Evolutionary conservation across 345 rosid species (phyloP).

Genomic region (Melaleuca alternifolia): DNA sequence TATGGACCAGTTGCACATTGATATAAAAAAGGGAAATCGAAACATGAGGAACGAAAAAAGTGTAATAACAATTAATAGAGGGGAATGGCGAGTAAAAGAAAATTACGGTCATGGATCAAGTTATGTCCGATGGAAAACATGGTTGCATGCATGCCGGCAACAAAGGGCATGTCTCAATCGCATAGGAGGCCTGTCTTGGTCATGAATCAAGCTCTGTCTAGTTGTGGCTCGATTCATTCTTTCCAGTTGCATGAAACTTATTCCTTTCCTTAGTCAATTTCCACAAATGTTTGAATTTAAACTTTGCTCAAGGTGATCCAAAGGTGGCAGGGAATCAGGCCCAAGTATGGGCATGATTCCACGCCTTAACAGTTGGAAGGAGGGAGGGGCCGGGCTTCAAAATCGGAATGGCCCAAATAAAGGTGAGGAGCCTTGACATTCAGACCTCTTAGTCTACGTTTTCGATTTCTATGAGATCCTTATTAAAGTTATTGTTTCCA

Average conservation of each 20-base stretch:
- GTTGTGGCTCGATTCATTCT: no score
- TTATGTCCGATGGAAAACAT: not conserved
- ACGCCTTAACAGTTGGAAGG: not conserved
- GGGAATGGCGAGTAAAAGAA: not conserved
- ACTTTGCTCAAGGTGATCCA: no score
- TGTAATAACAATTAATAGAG: not conserved
- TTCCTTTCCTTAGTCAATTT: no score
- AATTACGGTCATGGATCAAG: not conserved
- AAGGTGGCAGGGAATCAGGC: no score
- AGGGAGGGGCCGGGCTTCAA: not conserved
- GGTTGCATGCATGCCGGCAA: not conserved
- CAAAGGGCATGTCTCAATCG: no score
- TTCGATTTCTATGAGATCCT: no score
- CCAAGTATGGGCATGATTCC: not conserved
- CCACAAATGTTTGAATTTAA: no score
- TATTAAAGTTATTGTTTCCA: no score
- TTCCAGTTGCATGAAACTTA: no score
- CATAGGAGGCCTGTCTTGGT: not conserved
- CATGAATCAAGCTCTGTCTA: not conserved
- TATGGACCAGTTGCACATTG: not conserved
- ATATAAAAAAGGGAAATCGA: not conserved
- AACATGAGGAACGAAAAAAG: not conserved
- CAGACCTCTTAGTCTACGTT: no score
- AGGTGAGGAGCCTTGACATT: no score
- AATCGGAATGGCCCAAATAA: no score